These are phyloP conservation scores for Chrysoporthe austroafricana DNA, from an alignment of 2,329 filamentous ascomycete genomes.

Conservation along the genomic window DNA sequence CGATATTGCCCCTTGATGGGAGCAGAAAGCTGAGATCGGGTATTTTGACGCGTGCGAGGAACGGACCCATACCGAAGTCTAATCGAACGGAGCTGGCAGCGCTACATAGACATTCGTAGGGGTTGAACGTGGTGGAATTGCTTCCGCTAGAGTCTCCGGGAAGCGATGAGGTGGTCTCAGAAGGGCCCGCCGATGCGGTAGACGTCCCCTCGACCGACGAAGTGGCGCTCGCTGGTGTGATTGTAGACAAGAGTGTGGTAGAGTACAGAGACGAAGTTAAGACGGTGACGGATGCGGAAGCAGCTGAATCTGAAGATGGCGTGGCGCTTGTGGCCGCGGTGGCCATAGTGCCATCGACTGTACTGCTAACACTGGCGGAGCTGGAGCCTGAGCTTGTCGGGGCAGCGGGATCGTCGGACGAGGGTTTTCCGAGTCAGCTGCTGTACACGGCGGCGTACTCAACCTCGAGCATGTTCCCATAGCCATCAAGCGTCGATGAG, in stretches of 20 bases:
- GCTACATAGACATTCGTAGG: slow-evolving; percentile 21
- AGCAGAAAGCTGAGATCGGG: background rate
- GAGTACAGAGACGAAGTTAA: slow-evolving; percentile 5
- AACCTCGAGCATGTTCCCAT: slow-evolving; percentile 36
- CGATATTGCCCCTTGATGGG: background rate
- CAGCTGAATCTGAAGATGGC: background rate
- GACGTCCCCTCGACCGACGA: slow-evolving; percentile 27
- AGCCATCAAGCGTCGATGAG: slow-evolving; percentile 32
- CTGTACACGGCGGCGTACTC: slow-evolving; percentile 36
- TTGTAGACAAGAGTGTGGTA: slow-evolving; percentile 15
- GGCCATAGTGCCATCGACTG: background rate
- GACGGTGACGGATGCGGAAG: slow-evolving; percentile 11
- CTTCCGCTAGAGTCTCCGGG: slow-evolving; percentile 18
- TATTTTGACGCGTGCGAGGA: slow-evolving; percentile 11
- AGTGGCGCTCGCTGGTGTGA: slow-evolving; percentile 21
- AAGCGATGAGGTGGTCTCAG: slow-evolving; percentile 16
- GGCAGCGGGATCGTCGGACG: slow-evolving; percentile 16
- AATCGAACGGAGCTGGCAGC: slow-evolving; percentile 5
- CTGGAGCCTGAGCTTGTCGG: slow-evolving; percentile 3
- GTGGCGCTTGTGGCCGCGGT: background rate
- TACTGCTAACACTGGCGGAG: slow-evolving; percentile 9
- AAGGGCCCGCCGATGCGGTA: slow-evolving; percentile 19
- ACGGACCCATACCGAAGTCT: slow-evolving; percentile 13
- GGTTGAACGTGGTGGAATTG: slow-evolving; percentile 8
- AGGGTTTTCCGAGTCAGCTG: slow-evolving; percentile 22